Evolutionary conservation across 306 rosid genomes (phyloP), one percentile per base, ranked within the genome.

Genomic region (Ziziphus jujuba): DNA sequence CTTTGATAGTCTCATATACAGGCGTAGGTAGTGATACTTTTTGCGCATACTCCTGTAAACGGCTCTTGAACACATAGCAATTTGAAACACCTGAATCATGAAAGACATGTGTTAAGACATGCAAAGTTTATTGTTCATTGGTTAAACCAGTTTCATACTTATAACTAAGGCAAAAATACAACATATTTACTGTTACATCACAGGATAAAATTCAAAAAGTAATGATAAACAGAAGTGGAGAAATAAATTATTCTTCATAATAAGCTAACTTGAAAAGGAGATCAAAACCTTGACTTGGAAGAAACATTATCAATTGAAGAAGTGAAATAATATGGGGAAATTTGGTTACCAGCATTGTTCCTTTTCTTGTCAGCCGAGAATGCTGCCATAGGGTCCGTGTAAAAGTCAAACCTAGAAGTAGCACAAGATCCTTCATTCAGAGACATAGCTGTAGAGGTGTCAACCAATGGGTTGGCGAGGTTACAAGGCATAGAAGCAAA

Each of bases 11-110:
- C 65, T 93, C 97, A 34, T 93, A 93, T 15, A 90, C 95, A 51
- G 99, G 99, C n/a, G 95, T 87, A 2, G 86, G 49, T 51, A 88
- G 78, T 36, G 92, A 96, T 48, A 82, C 75, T 50, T 90, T 92
- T 70, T 92, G 98, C 12, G 98, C 93, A 75, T 92, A 92, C 84
- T 92, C 96, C 72, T 92, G 98, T 72, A 92, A 62, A 47, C 91
- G 85, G 67, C 97, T 92, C 84, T 90, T 92, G 87, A 90, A 90
- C 56, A 86, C 87, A 77, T 90, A 90, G 77, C 98, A 92, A 69
- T 90, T 90, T 70, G 98, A 88, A 72, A 92, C 96, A 64, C 90
- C 97, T 92, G 61, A 56, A 43, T 52, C 24, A 2, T 7, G 60
- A 40, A 40, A 40, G 14, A 8, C 45, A 40, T 28, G 33, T 28